phyloP scores from a whole-genome alignment of 1,284 basidiomycete genomes.

The Pisolithus thermaeus region DNA sequence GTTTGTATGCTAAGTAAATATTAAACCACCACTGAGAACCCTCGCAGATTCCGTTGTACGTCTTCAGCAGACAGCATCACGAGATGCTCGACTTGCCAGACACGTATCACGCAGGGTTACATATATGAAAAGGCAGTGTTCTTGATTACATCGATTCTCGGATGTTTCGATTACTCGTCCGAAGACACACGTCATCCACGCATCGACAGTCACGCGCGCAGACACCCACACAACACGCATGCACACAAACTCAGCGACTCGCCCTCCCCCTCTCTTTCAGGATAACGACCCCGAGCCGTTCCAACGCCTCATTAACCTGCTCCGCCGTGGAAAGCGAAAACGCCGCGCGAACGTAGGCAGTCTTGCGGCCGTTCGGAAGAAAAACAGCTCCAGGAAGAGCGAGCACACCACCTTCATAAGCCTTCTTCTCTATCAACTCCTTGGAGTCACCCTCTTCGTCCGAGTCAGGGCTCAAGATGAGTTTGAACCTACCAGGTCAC shows the following conservation, averaged over 20 bases:
- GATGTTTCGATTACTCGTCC: no score
- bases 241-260: neutral
- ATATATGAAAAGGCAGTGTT: no score
- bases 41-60: no score
- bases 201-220: no score
- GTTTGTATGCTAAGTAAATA: no score
- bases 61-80: no score
- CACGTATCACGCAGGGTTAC: no score
- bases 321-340: constrained; percentile 73
- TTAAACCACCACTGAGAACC: no score
- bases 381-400: constrained; percentile 83
- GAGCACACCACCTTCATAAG: constrained; percentile 78
- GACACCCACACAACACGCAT: no score
- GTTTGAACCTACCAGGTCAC: constrained; percentile 53
- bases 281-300: constrained; percentile 61
- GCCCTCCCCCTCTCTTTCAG: constrained; percentile 34
- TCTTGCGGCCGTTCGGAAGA: constrained; percentile 62
- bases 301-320: constrained; percentile 71
- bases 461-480: constrained; percentile 38
- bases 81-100: no score
- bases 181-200: no score
- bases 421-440: constrained; percentile 72
- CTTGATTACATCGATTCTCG: no score
- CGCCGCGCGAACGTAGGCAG: constrained; percentile 72
- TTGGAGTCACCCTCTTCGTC: constrained; percentile 67